Base-by-base conservation (phyloP, 1,284 basidiomycete species). In the Neolentinus lepideus region DNA sequence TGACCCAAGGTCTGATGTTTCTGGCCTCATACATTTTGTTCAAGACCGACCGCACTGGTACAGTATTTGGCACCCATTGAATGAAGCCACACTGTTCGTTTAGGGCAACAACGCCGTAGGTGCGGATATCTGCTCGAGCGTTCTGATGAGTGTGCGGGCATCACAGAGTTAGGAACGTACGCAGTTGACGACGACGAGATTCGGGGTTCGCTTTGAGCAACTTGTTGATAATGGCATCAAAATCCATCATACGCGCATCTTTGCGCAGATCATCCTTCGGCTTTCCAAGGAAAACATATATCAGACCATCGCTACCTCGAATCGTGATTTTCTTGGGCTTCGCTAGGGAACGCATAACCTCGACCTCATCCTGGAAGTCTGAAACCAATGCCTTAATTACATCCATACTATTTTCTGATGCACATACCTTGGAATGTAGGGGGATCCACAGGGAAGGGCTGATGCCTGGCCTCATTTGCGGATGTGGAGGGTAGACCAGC, bases 161-260 rank as follows among this genome's bases (percentile, higher is more conserved):
- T 16, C 25, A n/a, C 24, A 22, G n/a, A 27, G 46, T 22, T 25
- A 26, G 22, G 12, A 11, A 78, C 88, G 63, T 67, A 94, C 94
- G 87, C 47, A 97, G 81, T 63, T 94, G 89, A 25, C 95, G 79
- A 57, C 90, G 78, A 66, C 97, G 87, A 31, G 95, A 94, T 57
- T 98, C 93, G 0, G 94, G 94, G 63, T 94, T 93, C 21, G 91
- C 88, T 66, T 96, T 96, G 56, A 99, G 78, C 14, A 99, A 74
- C 69, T 98, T 98, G 75, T 99, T 99, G 75, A 99, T 96, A 75
- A 99, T 96, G 2, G 92, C 84, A 65, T 98, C 95, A 70, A 99
- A 93, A 68, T 99, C 97, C 96, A 99, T 99, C 57, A 99, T 72
- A 9, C 97, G 83, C 0, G 96, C 95, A 66, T 99, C 97, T 71